Evolutionary conservation across 2,329 filamentous ascomycete genomes (phyloP).

Genomic region (Neospermospora avenae): DNA sequence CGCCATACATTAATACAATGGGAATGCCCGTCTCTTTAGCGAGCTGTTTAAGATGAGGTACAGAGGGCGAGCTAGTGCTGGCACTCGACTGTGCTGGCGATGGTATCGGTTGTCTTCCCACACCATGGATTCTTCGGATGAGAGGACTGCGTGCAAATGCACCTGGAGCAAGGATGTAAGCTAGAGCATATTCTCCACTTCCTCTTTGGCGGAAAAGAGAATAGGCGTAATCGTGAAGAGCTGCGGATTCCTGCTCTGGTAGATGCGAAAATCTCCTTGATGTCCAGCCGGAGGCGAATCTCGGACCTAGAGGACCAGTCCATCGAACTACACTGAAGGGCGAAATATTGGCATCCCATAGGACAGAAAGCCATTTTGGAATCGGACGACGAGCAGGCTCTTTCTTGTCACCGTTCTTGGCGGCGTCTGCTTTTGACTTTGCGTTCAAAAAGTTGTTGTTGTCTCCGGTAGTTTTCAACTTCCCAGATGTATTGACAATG

Average conservation of each 20-base stretch:
- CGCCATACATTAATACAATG: conserved; percentile 91
- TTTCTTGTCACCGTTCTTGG: conserved; percentile 33
- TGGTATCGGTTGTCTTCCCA: conserved; percentile 67
- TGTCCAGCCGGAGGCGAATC: conserved; percentile 93
- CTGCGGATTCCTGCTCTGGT: conserved; percentile 72
- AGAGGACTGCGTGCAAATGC: conserved; percentile 86
- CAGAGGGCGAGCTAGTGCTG: background rate
- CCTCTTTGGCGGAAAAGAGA: conserved; percentile 89
- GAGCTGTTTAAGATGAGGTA: background rate
- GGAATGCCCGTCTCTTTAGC: conserved; percentile 62
- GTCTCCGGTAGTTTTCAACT: conserved; percentile 30
- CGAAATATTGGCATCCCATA: conserved; percentile 97
- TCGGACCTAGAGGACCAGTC: conserved; percentile 83
- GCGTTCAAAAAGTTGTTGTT: conserved; percentile 54
- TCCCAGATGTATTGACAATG: conserved; percentile 42
- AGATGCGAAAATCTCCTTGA: conserved; percentile 88
- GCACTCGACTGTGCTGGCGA: background rate
- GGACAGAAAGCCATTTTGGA: conserved; percentile 83
- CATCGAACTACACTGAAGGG: conserved; percentile 89
- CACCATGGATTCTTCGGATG: conserved; percentile 79
- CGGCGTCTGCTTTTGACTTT: conserved; percentile 41
- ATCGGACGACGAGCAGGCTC: conserved; percentile 49
- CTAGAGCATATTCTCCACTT: conserved; percentile 88
- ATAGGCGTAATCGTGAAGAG: conserved; percentile 91
- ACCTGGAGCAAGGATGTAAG: conserved; percentile 89